Evolutionary conservation across 2,329 filamentous ascomycete species (phyloP), one percentile per base, ranked within the genome.

Genomic region (Chaetomium strumarium): DNA sequence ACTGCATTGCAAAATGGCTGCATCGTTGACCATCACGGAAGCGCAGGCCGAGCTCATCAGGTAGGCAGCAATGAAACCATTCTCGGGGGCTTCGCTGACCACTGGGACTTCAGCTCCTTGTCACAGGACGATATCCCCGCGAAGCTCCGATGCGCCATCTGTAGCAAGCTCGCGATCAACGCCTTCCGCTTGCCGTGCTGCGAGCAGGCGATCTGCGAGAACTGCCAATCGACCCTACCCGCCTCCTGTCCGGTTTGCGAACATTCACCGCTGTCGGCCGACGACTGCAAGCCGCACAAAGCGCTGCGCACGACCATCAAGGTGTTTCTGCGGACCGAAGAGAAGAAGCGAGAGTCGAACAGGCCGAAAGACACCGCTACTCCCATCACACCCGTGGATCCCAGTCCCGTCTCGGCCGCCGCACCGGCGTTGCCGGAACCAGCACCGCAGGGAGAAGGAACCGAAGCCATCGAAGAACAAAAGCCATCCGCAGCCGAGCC

Each of bases 171-270:
- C 53, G 91, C 90, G 30, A 76, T 95, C 59, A 95, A 96, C 67
- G 89, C 92, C 9, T 95, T 90, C 68, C 88, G 91, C 58, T 77
- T 96, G 29, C 89, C 91, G 1, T 99, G 93, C 72, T 99, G 93
- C 70, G 93, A 96, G 66, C 92, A 95, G 67, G 85, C 88, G 38
- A 95, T 97, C 53, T 97, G 93, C 75, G 87, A 92, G 66, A 79
- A 76, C 59, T 99, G 93, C 68, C 90, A 95, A 69, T 76, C 82
- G 8, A 84, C 83, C 24, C 76, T 95, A 10, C 83, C 86, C 12
- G 80, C 85, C 11, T 86, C 86, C 41, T 99, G 93, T 64, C 92
- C 93, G 2, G 87, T 96, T 54, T 99, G 93, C 79, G 88, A 91
- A 58, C 93, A 99, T 67, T 86, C 84, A 19, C 93, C 93, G 0